Evolutionary conservation across 1,284 basidiomycete genomes (phyloP), one percentile per base, ranked within the genome.

Genomic region (Moesziomyces sp.): DNA sequence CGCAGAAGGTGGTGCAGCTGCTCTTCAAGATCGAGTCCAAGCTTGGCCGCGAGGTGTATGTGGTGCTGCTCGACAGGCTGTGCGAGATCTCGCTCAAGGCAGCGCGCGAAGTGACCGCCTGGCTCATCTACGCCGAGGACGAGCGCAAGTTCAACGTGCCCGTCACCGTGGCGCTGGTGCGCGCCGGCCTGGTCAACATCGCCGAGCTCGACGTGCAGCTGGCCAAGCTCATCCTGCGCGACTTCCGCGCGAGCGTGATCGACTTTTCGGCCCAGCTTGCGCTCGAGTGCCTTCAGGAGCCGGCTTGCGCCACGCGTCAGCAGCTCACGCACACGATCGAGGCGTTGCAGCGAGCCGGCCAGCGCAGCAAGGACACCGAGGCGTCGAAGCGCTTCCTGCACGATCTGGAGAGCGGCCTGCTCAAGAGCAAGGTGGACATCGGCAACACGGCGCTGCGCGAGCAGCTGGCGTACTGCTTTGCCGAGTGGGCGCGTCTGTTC

Each of bases 51-150:
- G 81, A 84, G 26, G 74, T 77, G n/a, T 98, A 94, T 84, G 93
- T 94, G 35, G 89, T 91, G 40, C 86, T 99, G 50, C 87, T 99
- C 23, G 92, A 96, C 74, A 91, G 93, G 69, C 87, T 99, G 23
- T 99, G 97, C 85, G 90, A 91, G 71, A 87, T 91, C 28, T 96
- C 93, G 70, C 90, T 92, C 77, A 94, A 97, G 79, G 95, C 97
- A 46, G 93, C 92, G 21, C 94, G 94, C 85, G 97, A 99, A 86
- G 97, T 96, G 10, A 92, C 95, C 60, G 93, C 92, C 14, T 99
- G 97, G 97, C 87, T 99, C 53, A 87, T 98, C 51, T 97, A 95
- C 83, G 93, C 96, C 16, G 95, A 99, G 84, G 97, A 99, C 85
- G 93, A 96, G 86, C 78, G 82, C 72, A 99, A 99, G 86, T 93